phyloP scores from a whole-genome alignment of 2,329 filamentous ascomycete genomes.

The Mariannaea sp. region DNA sequence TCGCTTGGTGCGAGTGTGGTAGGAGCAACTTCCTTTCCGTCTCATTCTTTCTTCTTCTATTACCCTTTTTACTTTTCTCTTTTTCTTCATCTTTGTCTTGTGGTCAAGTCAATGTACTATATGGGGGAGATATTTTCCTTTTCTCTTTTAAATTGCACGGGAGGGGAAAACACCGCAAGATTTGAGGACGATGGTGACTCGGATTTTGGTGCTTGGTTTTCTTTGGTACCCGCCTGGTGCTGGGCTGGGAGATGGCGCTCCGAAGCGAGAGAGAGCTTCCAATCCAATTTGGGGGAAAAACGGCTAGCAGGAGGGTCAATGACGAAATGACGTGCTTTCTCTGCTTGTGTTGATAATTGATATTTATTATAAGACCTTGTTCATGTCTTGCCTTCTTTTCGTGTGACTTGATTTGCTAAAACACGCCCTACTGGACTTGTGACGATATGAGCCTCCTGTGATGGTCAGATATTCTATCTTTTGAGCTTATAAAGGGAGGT shows the following conservation, averaged over 20 bases:
- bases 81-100: conserved; percentile 26
- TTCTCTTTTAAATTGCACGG: conserved; percentile 2
- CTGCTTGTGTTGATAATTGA: conserved; percentile 24
- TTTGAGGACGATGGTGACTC: conserved; percentile 12
- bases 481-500: too few relatives aligned
- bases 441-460: too few relatives aligned
- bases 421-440: background rate
- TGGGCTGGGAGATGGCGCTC: conserved; percentile 29
- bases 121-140: conserved; percentile 22
- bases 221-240: conserved; percentile 17
- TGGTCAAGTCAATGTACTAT: conserved; percentile 30
- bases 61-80: conserved; percentile 9
- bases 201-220: conserved; percentile 21
- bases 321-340: conserved; percentile 38
- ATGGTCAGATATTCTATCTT: too few relatives aligned
- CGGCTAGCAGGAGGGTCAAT: conserved; percentile 31
- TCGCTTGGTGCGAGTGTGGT: conserved; percentile 19
- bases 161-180: conserved; percentile 9
- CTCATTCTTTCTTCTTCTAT: conserved; percentile 23
- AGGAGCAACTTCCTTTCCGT: conserved; percentile 21
- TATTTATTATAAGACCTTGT: conserved; percentile 7
- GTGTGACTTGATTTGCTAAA: background rate
- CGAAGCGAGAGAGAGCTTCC: conserved; percentile 13
- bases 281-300: conserved; percentile 20
- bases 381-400: background rate